phyloP scores from a whole-genome alignment of 2,329 filamentous ascomycete genomes.

The Tolypocladium tundrense region DNA sequence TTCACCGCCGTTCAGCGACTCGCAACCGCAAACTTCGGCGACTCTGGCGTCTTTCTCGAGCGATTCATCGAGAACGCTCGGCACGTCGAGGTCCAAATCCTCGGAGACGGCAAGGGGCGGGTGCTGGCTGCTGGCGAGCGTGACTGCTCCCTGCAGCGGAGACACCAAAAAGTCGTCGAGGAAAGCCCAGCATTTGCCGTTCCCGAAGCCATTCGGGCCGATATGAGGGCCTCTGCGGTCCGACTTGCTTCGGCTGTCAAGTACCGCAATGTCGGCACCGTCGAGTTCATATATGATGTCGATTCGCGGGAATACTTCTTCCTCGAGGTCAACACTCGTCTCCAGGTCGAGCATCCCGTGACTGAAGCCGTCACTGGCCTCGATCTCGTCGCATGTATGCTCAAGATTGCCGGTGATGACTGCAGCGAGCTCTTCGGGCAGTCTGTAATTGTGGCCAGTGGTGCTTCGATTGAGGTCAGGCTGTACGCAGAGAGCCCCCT shows the following conservation, averaged over 20 bases:
- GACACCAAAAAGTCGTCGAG: slow-evolving; percentile 43
- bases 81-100: slow-evolving; percentile 40
- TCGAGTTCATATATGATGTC: slow-evolving; percentile 34
- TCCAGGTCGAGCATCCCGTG: slow-evolving; percentile 38
- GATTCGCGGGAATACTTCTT: slow-evolving; percentile 30
- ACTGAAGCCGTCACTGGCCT: slow-evolving; percentile 69
- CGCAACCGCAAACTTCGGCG: slow-evolving; percentile 30
- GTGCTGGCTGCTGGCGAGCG: slow-evolving; percentile 32
- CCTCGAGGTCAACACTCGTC: slow-evolving; percentile 36
- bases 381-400: slow-evolving; percentile 53
- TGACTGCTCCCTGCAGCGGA: slow-evolving; percentile 39
- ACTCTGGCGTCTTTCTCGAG: slow-evolving; percentile 29
- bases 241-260: slow-evolving; percentile 22
- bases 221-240: slow-evolving; percentile 27
- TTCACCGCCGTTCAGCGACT: slow-evolving; percentile 27
- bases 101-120: slow-evolving; percentile 32
- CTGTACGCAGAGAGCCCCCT: slow-evolving; percentile 42
- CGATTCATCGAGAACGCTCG: slow-evolving; percentile 28
- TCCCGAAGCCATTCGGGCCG: slow-evolving; percentile 13
- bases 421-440: slow-evolving; percentile 8
- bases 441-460: slow-evolving; percentile 4
- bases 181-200: slow-evolving; percentile 30
- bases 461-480: slow-evolving; percentile 26
- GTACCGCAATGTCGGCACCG: slow-evolving; percentile 31
- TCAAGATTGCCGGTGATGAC: slow-evolving; percentile 18